A percentile compares a stretch with the other conserved stretches of the same genome.
Evolutionary conservation across 768 basidiomycete genomes (phyloP).

Genomic region (Serendipita vermifera): DNA sequence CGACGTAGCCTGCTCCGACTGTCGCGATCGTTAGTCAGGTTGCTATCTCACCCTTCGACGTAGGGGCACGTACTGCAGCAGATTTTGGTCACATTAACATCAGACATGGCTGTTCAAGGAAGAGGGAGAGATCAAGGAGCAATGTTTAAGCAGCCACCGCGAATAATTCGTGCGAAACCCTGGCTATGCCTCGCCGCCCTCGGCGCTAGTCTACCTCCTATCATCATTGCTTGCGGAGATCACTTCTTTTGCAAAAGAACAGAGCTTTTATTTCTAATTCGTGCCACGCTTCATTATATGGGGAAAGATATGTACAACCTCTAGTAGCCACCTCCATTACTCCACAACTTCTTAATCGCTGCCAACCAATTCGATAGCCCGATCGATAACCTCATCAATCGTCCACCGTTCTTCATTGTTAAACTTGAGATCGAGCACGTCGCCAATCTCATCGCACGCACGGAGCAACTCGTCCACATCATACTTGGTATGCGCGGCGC

Average conservation of each 20-base stretch:
- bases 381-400: slow-evolving; percentile 55
- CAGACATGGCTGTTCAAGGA: slow-evolving; percentile 18
- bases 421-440: slow-evolving; percentile 78
- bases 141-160: too few relatives aligned
- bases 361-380: slow-evolving; percentile 64
- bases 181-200: too few relatives aligned
- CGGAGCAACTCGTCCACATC: slow-evolving; percentile 77
- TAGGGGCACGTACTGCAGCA: slow-evolving; percentile 63
- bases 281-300: too few relatives aligned
- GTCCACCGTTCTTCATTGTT: slow-evolving; percentile 53
- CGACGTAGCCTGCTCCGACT: slow-evolving; percentile 92
- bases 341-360: slow-evolving; percentile 16
- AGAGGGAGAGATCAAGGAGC: too few relatives aligned
- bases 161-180: too few relatives aligned
- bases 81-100: slow-evolving; percentile 57
- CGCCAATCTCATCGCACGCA: slow-evolving; percentile 88
- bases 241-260: too few relatives aligned
- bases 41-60: slow-evolving; percentile 11
- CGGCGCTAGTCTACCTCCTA: too few relatives aligned
- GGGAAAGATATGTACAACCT: too few relatives aligned
- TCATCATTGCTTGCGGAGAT: too few relatives aligned
- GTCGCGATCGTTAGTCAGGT: slow-evolving; percentile 13
- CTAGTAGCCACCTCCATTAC: too few relatives aligned
- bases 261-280: too few relatives aligned
- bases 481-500: slow-evolving; percentile 91